These are phyloP conservation scores for Boletus reticulatus DNA, from an alignment of 768 basidiomycete species.

Conservation along the genomic window DNA sequence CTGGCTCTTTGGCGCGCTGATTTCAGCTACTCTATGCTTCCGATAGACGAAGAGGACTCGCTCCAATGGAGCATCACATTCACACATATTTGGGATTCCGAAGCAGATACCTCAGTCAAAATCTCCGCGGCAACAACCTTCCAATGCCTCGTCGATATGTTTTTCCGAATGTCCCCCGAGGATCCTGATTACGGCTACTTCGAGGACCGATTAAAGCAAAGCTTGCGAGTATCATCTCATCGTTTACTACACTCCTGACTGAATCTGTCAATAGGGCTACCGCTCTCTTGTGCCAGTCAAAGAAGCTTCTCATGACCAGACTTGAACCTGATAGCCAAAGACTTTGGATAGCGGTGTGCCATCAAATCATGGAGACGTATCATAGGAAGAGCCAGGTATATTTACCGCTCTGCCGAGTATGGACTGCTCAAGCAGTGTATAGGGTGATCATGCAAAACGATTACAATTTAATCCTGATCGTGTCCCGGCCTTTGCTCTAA, in stretches of 20 bases:
- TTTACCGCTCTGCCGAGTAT: neutral
- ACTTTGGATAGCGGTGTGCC: constrained; percentile 64
- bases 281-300: constrained; percentile 45
- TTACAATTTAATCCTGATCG: constrained; percentile 54
- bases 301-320: constrained; percentile 58
- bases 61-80: constrained; percentile 46
- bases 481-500: constrained; percentile 60
- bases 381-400: constrained; percentile 47
- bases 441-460: constrained; percentile 45
- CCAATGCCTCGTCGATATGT: constrained; percentile 41
- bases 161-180: constrained; percentile 41
- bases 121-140: constrained; percentile 55
- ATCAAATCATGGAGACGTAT: constrained; percentile 59
- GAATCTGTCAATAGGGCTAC: constrained; percentile 14
- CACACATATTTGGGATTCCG: constrained; percentile 58
- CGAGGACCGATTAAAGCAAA: constrained; percentile 43
- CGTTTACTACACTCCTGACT: neutral
- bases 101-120: constrained; percentile 64
- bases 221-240: constrained; percentile 41
- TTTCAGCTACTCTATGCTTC: constrained; percentile 52
- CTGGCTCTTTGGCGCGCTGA: constrained; percentile 65
- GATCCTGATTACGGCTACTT: constrained; percentile 39
- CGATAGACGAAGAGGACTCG: constrained; percentile 39
- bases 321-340: constrained; percentile 60
- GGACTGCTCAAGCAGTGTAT: constrained; percentile 5